Conservation (phyloP, 2,329 filamentous ascomycete species). For the Sarocladium brachiariae region DNA sequence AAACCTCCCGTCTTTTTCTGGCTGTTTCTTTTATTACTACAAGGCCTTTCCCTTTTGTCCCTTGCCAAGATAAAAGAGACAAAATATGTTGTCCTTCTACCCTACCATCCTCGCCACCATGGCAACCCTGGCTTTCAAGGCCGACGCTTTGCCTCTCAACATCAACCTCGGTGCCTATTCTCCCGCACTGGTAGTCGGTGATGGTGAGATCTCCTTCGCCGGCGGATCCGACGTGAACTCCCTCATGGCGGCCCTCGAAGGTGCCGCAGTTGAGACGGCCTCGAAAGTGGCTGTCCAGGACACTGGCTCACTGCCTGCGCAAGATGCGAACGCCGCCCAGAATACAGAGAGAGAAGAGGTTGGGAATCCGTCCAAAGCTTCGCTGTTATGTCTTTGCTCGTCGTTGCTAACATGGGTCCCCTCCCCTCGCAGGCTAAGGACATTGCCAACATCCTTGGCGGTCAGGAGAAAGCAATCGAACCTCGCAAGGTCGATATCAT, state of each 20-base stretch:
- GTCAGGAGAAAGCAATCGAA: not conserved
- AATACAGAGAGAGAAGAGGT: conserved; percentile 1
- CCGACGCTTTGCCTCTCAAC: not conserved
- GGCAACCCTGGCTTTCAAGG: not conserved
- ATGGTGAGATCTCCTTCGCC: conserved; percentile 5
- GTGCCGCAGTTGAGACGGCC: not conserved
- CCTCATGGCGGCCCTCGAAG: conserved; percentile 1
- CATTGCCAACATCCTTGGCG: not conserved
- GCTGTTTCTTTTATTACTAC: not conserved
- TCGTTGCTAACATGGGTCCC: too few relatives aligned
- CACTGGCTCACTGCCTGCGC: not conserved
- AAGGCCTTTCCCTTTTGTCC: not conserved
- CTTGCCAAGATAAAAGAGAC: too few relatives aligned
- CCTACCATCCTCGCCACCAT: not conserved
- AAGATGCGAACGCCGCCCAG: not conserved
- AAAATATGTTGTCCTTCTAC: conserved; percentile 1
- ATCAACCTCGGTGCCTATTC: conserved; percentile 6
- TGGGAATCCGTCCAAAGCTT: not conserved
- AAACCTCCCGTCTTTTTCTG: too few relatives aligned
- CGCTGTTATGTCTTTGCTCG: too few relatives aligned
- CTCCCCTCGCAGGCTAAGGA: not conserved
- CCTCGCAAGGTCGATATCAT: conserved; percentile 3
- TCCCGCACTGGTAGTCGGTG: conserved; percentile 6
- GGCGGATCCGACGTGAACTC: conserved; percentile 3
- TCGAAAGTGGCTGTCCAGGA: not conserved